Percentiles rank a stretch among this genome's conserved stretches.
Evolutionary conservation across 179 eudicot species (phyloP).

Genomic region (Nepenthes alata): DNA sequence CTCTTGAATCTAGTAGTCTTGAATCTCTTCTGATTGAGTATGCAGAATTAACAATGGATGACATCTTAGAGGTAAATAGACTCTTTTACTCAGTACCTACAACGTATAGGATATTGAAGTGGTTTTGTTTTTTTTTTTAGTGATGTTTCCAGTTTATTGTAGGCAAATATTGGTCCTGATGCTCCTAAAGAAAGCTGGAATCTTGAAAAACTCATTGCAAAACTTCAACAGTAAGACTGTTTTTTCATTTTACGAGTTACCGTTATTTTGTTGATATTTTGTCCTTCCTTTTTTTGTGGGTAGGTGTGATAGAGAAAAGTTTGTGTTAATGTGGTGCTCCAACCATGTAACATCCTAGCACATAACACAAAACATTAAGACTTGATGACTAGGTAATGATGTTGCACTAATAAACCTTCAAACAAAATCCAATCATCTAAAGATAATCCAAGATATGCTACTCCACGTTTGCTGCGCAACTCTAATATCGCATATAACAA

Average conservation of each 20-base stretch:
- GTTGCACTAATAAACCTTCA: too few species aligned
- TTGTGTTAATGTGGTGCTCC: background rate
- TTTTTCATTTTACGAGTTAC: constrained; percentile 2
- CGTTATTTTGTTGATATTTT: background rate
- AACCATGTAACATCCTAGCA: too few species aligned
- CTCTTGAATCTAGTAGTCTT: constrained; percentile 77
- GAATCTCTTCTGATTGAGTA: constrained; percentile 90
- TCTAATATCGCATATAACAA: too few species aligned
- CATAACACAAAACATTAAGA: too few species aligned
- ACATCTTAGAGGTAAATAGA: constrained; percentile 74
- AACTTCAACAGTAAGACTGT: constrained; percentile 76
- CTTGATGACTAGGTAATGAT: too few species aligned
- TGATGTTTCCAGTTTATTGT: constrained; percentile 6
- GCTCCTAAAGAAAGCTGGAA: constrained; percentile 90
- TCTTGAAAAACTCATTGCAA: constrained; percentile 78
- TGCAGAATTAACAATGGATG: constrained; percentile 95
- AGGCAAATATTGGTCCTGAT: constrained; percentile 97
- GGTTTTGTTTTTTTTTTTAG: background rate
- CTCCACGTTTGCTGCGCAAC: too few species aligned
- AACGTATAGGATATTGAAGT: background rate
- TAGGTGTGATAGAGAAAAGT: background rate
- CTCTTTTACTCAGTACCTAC: background rate
- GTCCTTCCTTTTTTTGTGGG: background rate
- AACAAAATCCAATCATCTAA: too few species aligned
- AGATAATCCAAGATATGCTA: too few species aligned